Evolutionary conservation across 208 protist genomes (phyloP), one percentile per base, ranked within the genome.

Genomic region (Acanthamoeba healyi): DNA sequence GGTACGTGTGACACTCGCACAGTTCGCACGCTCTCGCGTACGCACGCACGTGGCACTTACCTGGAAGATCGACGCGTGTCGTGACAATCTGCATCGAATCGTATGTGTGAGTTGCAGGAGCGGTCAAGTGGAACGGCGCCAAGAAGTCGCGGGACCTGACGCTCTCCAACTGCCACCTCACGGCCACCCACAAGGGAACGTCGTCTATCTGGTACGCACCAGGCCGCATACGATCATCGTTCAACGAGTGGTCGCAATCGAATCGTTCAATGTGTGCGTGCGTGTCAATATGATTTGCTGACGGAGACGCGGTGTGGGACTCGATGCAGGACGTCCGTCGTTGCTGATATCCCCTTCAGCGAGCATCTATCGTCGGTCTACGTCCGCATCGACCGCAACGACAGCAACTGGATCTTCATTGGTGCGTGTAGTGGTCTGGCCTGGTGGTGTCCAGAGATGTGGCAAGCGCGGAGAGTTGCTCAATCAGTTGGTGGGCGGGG

Each of bases 361-460:
- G 72, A 82, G 7, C 40, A 82, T 14, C 72, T 82, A 34, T 29
- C 72, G 40, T 82, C 72, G 72, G 19, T 36, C 38, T 82, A 82
- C 42, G 38, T 82, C 2, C 72, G 29, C 12, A 49, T 82, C 38
- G 72, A 82, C 42, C 32, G 34, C 22, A 82, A 82, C n/a, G 10
- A 7, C 40, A 82, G 72, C 40, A 82, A 82, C 32, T 82, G 72
- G 72, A 82, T 82, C 14, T 82, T 54, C 72, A 82, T 82, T 17
- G 72, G 72, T 82, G 24, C 34, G 29, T 36, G 29, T 67, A 12
- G 1, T 9, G 4, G 29, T 67, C 12, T 26, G 6, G n/a, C 0
- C 3, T 24, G 32, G 10, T 6, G 2, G 0, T 38, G n/a, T 22
- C 1, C 63, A 58, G 19, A 19, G 51, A 19, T 10, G 10, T 19